Evolutionary conservation across 306 rosid genomes (phyloP), one percentile per base, ranked within the genome.

Genomic region (Dryas drummondii): DNA sequence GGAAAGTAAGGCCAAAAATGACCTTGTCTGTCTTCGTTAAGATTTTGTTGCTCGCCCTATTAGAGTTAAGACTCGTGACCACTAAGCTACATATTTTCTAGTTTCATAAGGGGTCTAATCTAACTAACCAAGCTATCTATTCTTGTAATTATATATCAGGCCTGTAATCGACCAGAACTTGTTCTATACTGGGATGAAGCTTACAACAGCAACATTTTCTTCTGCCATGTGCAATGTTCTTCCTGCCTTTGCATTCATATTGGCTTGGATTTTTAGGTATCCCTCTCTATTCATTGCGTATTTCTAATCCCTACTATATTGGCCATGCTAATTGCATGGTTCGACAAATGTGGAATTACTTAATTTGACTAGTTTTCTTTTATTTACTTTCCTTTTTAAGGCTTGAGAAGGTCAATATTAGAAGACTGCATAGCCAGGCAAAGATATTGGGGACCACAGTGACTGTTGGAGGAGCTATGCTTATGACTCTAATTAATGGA

Each of bases 141-240:
- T 0, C 32, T 56, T 9, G 41, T 15, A 22, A 1, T 17, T 12
- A 26, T 19, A 32, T 32, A 45, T 45, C 73, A 87, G 94, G 80
- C 89, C 91, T 7, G 91, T 83, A 27, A 75, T 89, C 1, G 89
- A 86, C 60, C 91, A 87, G 73, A 89, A 86, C 86, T 54, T 89
- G 84, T 76, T 44, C 77, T 83, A 83, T 32, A 55, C 79, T 0
- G 94, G 91, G 49, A 73, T 87, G 86, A 89, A 83, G 81, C 53
- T 65, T 26, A 87, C 90, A 51, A 72, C 94, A 22, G 91, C 94
- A 66, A 78, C 90, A 66, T 85, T 81, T 57, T 27, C 88, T n/a
- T 5, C 83, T 5, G 84, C 94, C n/a, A 68, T 89, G 86, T 13
- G 42, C 85, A 87, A 87, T 83, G 63, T 89, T 70, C 70, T 85